Evolutionary conservation across 78 protist genomes (phyloP).

Genomic region (Cavenderia fasciculata): DNA sequence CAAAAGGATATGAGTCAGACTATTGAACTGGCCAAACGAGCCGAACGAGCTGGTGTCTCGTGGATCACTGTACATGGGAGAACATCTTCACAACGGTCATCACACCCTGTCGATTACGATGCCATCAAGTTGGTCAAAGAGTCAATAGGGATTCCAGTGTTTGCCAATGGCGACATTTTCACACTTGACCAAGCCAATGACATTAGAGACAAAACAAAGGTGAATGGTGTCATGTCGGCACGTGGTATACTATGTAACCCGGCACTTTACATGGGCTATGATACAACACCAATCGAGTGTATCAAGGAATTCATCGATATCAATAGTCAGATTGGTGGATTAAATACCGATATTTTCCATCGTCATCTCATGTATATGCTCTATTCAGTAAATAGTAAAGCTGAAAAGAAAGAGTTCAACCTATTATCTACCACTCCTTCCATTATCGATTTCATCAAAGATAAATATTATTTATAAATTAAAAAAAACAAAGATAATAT

Average conservation of each 20-base stretch:
- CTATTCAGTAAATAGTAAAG: constrained; percentile 34
- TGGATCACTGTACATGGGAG: constrained; percentile 93
- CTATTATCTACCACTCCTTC: neutral
- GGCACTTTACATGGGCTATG: constrained; percentile 80
- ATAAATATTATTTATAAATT: neutral
- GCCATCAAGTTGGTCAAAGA: constrained; percentile 83
- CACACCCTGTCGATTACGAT: constrained; percentile 79
- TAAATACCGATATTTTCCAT: constrained; percentile 38
- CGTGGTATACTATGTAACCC: constrained; percentile 89
- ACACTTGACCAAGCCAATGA: constrained; percentile 48
- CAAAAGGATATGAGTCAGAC: constrained; percentile 72
- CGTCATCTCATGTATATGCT: constrained; percentile 80
- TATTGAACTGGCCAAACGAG: constrained; percentile 68
- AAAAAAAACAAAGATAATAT: too few species aligned
- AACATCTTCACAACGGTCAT: constrained; percentile 37
- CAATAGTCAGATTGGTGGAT: constrained; percentile 57
- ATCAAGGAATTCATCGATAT: constrained; percentile 60
- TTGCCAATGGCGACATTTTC: constrained; percentile 88
- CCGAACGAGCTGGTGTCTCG: constrained; percentile 84
- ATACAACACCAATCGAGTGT: constrained; percentile 71
- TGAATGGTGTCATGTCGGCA: constrained; percentile 90
- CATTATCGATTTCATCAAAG: neutral
- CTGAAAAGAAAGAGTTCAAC: constrained; percentile 46
- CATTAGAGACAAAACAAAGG: constrained; percentile 48
- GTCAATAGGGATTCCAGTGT: constrained; percentile 79